Conservation (phyloP, 2,329 filamentous ascomycete genomes). For the Paecilomyces dactylethromorphus region DNA sequence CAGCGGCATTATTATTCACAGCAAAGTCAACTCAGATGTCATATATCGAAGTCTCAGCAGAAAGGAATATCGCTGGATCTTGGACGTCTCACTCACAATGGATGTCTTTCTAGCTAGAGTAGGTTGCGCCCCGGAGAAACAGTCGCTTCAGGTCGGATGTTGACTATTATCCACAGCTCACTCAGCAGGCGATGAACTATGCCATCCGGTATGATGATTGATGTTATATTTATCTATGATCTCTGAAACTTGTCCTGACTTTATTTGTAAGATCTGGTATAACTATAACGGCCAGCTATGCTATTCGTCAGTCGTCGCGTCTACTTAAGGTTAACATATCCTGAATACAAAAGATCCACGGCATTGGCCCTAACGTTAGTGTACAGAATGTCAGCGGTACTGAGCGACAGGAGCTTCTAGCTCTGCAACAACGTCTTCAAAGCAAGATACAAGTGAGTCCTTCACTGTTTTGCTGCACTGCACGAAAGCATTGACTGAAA, state of each 20-base stretch:
- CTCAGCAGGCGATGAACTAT: conserved; percentile 82
- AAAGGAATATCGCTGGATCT: not conserved
- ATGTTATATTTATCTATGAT: not conserved
- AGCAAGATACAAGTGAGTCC: conserved; percentile 70
- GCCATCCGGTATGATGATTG: conserved; percentile 56
- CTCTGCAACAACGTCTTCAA: conserved; percentile 67
- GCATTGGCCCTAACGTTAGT: not conserved
- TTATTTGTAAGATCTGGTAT: conserved; percentile 59
- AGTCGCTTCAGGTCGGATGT: not conserved
- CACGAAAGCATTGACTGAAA: conserved; percentile 5
- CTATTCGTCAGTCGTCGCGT: conserved; percentile 72
- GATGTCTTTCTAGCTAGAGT: conserved; percentile 62
- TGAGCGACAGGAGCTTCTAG: conserved; percentile 63
- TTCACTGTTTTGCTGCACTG: not conserved
- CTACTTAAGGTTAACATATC: conserved; percentile 56
- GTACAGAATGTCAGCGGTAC: conserved; percentile 64
- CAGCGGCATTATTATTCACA: not conserved
- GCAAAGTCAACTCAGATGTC: not conserved
- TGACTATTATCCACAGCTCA: conserved; percentile 42
- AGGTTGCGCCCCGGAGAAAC: conserved; percentile 11
- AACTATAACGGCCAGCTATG: conserved; percentile 75
- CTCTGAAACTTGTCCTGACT: not conserved
- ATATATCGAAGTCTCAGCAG: not conserved
- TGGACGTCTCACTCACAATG: conserved; percentile 49
- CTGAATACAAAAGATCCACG: not conserved